Evolutionary conservation across 163 green algal genomes (phyloP).

Genomic region (Scenedesmus sp.): DNA sequence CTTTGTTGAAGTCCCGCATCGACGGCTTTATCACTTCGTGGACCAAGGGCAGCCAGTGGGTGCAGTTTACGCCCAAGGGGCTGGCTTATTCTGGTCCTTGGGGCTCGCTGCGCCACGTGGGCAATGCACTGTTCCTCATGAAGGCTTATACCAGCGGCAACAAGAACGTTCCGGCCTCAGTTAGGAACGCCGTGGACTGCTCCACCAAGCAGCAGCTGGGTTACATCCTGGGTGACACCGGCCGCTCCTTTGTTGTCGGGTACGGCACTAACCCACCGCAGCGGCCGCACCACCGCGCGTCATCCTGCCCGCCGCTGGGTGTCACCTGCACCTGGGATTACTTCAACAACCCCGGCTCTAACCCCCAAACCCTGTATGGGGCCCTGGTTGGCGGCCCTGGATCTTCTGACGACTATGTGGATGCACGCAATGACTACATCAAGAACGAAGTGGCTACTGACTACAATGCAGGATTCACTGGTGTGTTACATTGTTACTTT

Average conservation of each 20-base stretch:
- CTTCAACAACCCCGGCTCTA: conserved; percentile 46
- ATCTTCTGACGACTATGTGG: conserved; percentile 11
- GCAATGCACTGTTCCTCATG: conserved; percentile 54
- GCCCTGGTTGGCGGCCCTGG: conserved; percentile 45
- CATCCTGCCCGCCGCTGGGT: conserved; percentile 45
- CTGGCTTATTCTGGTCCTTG: conserved; percentile 43
- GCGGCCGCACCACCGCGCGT: conserved; percentile 55
- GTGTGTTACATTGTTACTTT: neutral
- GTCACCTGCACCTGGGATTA: conserved; percentile 36
- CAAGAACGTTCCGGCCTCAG: neutral
- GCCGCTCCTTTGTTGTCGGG: conserved; percentile 59
- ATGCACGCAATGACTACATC: conserved; percentile 46
- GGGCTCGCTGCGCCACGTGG: conserved; percentile 49
- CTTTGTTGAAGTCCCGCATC: conserved; percentile 16
- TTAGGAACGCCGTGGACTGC: conserved; percentile 19
- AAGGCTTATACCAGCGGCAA: conserved; percentile 24
- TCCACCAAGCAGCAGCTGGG: conserved; percentile 40
- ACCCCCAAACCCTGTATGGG: conserved; percentile 50
- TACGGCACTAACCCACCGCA: conserved; percentile 54
- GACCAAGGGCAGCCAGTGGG: conserved; percentile 44
- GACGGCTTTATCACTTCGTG: conserved; percentile 42
- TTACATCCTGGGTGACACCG: conserved; percentile 54
- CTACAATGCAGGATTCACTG: conserved; percentile 53
- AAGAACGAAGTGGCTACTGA: conserved; percentile 57
- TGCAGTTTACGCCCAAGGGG: conserved; percentile 54